Percentiles rank a stretch among this genome's conserved stretches.
Evolutionary conservation across 768 basidiomycete species (phyloP).

Genomic region (Phaffia australis): DNA sequence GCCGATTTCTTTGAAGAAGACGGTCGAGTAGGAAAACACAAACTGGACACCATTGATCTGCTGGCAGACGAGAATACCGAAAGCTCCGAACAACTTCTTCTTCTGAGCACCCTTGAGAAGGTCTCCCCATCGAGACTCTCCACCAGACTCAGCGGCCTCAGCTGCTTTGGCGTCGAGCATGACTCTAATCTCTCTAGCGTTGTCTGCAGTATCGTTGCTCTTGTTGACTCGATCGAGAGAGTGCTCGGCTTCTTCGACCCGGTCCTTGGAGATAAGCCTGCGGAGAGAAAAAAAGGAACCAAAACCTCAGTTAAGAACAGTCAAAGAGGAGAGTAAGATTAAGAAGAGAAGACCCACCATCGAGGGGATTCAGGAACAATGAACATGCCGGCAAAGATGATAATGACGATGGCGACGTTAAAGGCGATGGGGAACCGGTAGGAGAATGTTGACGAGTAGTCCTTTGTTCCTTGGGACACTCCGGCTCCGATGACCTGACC

Average conservation of each 20-base stretch:
- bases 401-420: conserved; percentile 34
- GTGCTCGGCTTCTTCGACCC: conserved; percentile 33
- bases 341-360: background rate
- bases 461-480: conserved; percentile 36
- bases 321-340: background rate
- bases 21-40: conserved; percentile 33
- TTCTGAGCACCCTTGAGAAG: conserved; percentile 33
- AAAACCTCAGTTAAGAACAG: background rate
- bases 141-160: conserved; percentile 28
- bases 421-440: conserved; percentile 32
- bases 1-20: conserved; percentile 9
- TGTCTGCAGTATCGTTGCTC: conserved; percentile 29
- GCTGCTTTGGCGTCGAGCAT: conserved; percentile 32
- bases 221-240: conserved; percentile 34
- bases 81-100: conserved; percentile 34
- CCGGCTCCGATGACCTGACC: conserved; percentile 38
- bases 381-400: conserved; percentile 30
- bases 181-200: conserved; percentile 15
- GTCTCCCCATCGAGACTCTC: conserved; percentile 33
- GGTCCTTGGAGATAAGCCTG: conserved; percentile 35
- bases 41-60: conserved; percentile 38
- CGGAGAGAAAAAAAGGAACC: conserved; percentile 22
- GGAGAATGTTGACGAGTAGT: conserved; percentile 25
- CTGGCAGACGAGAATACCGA: conserved; percentile 37
- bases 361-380: conserved; percentile 34